Conservation (phyloP, 805 yeast genomes). For the Wickerhamomyces silvicola region DNA sequence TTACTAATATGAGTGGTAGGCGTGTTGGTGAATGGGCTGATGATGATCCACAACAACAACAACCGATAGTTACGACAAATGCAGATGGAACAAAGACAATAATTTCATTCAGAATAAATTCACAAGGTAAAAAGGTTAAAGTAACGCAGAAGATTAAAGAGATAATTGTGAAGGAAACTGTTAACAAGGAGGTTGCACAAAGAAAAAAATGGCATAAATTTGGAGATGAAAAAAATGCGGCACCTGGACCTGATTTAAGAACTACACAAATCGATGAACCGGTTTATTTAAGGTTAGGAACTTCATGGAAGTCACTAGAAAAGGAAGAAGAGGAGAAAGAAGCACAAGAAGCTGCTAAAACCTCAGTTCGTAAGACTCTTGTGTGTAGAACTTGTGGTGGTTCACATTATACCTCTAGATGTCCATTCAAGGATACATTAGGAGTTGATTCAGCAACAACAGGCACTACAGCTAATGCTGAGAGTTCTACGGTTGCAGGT, state of each 20-base stretch:
- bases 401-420: conserved; percentile 85
- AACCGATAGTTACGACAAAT: conserved; percentile 70
- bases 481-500: conserved; percentile 12
- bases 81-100: conserved; percentile 89
- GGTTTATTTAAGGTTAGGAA: conserved; percentile 66
- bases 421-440: conserved; percentile 92
- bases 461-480: conserved; percentile 9
- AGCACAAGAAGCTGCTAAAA: conserved; percentile 39
- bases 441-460: conserved; percentile 40
- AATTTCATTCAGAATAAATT: conserved; percentile 66
- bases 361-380: conserved; percentile 40
- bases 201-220: conserved; percentile 86
- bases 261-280: conserved; percentile 88
- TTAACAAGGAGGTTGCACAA: conserved; percentile 78
- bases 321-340: conserved; percentile 60
- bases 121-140: conserved; percentile 77
- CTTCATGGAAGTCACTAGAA: conserved; percentile 71
- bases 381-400: conserved; percentile 92
- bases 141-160: conserved; percentile 81
- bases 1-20: neutral
- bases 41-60: conserved; percentile 59
- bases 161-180: conserved; percentile 70
- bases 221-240: conserved; percentile 68
- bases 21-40: conserved; percentile 22
- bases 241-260: conserved; percentile 82